Base-by-base conservation (phyloP, 78 protist genomes). In the Diacronema lutheri region DNA sequence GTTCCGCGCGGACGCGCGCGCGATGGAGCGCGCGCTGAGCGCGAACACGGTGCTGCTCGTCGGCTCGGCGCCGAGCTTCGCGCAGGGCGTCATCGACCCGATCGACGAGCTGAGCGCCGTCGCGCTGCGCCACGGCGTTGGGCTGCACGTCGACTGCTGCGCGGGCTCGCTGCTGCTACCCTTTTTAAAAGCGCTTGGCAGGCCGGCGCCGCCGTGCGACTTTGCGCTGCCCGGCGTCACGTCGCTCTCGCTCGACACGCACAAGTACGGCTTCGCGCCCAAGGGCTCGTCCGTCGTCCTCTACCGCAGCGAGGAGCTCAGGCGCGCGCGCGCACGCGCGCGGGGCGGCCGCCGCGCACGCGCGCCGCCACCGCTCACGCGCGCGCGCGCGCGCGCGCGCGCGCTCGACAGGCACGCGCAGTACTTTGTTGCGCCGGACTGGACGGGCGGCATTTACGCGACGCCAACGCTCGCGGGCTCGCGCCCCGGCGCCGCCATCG, bases 231-330 rank as follows among this genome's bases (percentile, higher is more conserved):
- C 1, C 13, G 89, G 89, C 26, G 84, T 86, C 55, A 76, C 89
- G 25, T 26, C 64, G 9, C 19, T 86, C 55, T 94, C 96, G 25
- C 44, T 85, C 20, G 98, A 94, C 86, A 91, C 93, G n/a, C 98
- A 96, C 93, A 96, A 94, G 86, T 96, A 91, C 90, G 98, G 98
- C 20, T 93, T 81, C 77, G 94, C 97, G 0, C 88, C 96, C 19
- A 94, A 96, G 76, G 98, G 98, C 16, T 77, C 90, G 16, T 90
- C 94, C 2, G 94, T 94, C 20, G 81, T 92, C 38, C 44, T 94
- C 56, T 92, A 81, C 77, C 71, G 69, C 11, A 81, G 61, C 44
- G 29, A 50, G 13, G 85, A 93, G 71, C 60, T 93, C 9, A 40
- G 65, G 44, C 19, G 84, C 41, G 16, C 16, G 68, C 12, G 29